Conservation (phyloP, 2,329 filamentous ascomycete species). For the Aschersonia sp. region DNA sequence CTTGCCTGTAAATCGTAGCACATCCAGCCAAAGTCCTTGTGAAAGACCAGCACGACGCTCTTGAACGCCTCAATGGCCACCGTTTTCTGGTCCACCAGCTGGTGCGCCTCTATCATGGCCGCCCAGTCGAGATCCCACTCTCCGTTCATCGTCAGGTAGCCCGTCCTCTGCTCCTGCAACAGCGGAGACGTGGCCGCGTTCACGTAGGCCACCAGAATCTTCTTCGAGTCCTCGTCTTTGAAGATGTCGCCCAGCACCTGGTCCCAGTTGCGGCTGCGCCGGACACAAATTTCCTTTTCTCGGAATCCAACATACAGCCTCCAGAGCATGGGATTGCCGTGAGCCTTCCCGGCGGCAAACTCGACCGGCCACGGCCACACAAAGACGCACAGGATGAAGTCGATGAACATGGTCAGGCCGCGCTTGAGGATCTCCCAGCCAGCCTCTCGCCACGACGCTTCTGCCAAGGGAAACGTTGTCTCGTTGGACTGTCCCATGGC, state of each 20-base stretch:
- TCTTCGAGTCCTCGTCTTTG: conserved; percentile 33
- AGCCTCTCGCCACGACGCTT: conserved; percentile 42
- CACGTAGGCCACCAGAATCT: conserved; percentile 46
- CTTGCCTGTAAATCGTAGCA: conserved; percentile 43
- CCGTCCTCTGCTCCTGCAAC: conserved; percentile 63
- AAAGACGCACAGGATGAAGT: conserved; percentile 55
- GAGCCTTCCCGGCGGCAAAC: conserved; percentile 47
- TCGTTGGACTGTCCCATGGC: conserved; percentile 52
- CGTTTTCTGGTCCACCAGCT: conserved; percentile 49
- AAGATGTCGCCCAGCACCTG: conserved; percentile 39
- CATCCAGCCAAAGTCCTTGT: conserved; percentile 54
- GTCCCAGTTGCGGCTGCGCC: conserved; percentile 64
- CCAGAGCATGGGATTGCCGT: conserved; percentile 56
- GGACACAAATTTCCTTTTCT: conserved; percentile 67
- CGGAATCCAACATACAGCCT: conserved; percentile 61
- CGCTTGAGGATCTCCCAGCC: conserved; percentile 42
- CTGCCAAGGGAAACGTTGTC: conserved; percentile 45
- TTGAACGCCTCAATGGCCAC: conserved; percentile 52
- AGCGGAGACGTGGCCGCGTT: conserved; percentile 53
- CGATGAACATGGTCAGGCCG: conserved; percentile 52
- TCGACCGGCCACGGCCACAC: conserved; percentile 61
- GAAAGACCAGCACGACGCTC: conserved; percentile 54
- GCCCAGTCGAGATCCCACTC: conserved; percentile 83
- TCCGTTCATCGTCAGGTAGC: conserved; percentile 71
- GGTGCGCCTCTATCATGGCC: conserved; percentile 61